Percentiles rank a stretch among this genome's conserved stretches.
These are phyloP conservation scores for Heterobasidion occidentale DNA, from an alignment of 1,284 basidiomycete genomes.

Conservation along the genomic window DNA sequence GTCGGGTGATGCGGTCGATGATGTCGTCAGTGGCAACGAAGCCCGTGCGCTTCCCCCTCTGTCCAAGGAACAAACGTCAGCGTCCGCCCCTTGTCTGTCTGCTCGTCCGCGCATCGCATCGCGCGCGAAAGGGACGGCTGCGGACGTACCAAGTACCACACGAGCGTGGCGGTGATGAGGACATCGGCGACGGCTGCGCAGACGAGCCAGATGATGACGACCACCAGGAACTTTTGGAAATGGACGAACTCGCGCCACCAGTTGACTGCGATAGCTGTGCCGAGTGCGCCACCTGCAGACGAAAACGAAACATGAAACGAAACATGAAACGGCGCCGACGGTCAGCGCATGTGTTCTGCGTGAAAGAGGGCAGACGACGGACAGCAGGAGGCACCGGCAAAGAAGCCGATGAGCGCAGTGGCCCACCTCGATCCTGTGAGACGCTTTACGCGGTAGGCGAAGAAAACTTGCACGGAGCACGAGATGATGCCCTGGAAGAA, in stretches of 20 bases:
- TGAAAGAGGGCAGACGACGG: background rate
- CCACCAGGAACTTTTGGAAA: constrained; percentile 27
- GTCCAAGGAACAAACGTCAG: background rate
- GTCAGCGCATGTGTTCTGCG: background rate
- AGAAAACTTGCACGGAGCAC: constrained; percentile 26
- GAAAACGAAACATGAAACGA: too few relatives aligned
- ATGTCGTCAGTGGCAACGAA: constrained; percentile 26
- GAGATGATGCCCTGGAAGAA: constrained; percentile 18
- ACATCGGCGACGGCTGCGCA: constrained; percentile 25
- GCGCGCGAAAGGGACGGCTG: background rate
- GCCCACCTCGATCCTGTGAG: constrained; percentile 16
- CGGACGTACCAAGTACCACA: constrained; percentile 23
- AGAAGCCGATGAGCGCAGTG: constrained; percentile 12
- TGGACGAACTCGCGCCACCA: constrained; percentile 25
- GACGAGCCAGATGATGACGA: constrained; percentile 29
- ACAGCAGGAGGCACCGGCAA: constrained; percentile 8
- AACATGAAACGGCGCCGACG: too few relatives aligned
- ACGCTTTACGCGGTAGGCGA: constrained; percentile 25
- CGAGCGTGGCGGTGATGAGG: constrained; percentile 21
- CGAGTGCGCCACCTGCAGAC: constrained; percentile 22
- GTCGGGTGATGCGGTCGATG: constrained; percentile 32
- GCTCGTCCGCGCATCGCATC: background rate
- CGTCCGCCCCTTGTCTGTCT: background rate
- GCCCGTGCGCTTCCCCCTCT: constrained; percentile 34
- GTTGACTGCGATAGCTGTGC: constrained; percentile 26